A percentile compares a stretch with the other conserved stretches of the same genome.
These are phyloP conservation scores for Citrullus mucosospermus DNA, from an alignment of 306 rosid genomes.

Conservation along the genomic window DNA sequence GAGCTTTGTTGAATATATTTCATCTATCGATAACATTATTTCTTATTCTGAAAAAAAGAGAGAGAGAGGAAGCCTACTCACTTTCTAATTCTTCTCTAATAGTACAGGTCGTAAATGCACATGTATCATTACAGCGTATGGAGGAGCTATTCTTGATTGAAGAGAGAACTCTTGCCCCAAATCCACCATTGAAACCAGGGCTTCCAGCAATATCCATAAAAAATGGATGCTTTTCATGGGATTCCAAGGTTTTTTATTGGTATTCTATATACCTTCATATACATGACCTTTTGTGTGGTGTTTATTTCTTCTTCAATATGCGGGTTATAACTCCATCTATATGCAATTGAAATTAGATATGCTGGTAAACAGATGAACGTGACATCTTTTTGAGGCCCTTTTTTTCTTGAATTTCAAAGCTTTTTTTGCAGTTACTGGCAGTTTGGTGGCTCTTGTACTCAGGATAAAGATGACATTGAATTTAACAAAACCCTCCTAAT, in stretches of 20 bases:
- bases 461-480: background rate
- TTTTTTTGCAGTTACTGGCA: background rate
- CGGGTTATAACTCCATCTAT: background rate
- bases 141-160: slow-evolving; percentile 63
- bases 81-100: slow-evolving; percentile 11
- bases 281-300: background rate
- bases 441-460: background rate
- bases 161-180: slow-evolving; percentile 48
- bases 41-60: background rate
- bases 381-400: background rate
- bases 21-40: background rate
- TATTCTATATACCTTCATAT: background rate
- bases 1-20: background rate
- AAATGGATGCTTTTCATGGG: slow-evolving; percentile 79
- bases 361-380: background rate
- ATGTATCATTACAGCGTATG: slow-evolving; percentile 66
- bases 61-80: background rate
- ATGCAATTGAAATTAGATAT: background rate
- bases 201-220: slow-evolving; percentile 65
- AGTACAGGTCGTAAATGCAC: slow-evolving; percentile 66
- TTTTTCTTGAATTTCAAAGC: background rate
- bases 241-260: slow-evolving; percentile 41
- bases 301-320: background rate
- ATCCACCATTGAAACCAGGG: slow-evolving; percentile 51
- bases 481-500: background rate